Evolutionary conservation across 805 yeast species (phyloP).

Genomic region (Blastobotrys chiropterorum): DNA sequence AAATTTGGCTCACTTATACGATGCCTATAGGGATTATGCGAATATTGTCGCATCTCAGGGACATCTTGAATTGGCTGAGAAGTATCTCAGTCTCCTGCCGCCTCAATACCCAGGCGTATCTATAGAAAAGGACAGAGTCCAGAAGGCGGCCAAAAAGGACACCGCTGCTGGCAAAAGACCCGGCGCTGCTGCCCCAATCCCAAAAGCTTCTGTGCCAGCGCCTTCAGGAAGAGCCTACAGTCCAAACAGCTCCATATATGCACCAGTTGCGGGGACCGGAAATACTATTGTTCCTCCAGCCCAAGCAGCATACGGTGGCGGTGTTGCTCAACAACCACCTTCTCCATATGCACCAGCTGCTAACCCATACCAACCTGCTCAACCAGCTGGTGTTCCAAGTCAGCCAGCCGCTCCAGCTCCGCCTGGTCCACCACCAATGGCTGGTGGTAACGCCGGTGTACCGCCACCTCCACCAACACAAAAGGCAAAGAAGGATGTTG

Average conservation of each 20-base stretch:
- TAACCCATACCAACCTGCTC: conserved; percentile 13
- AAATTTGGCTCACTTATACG: conserved; percentile 45
- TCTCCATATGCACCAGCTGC: conserved; percentile 15
- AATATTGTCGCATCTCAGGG: conserved; percentile 76
- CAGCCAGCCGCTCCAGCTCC: conserved; percentile 12
- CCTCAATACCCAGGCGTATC: conserved; percentile 60
- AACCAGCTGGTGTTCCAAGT: conserved; percentile 12
- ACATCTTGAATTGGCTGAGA: conserved; percentile 71
- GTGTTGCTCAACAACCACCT: conserved; percentile 4
- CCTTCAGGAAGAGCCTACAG: conserved; percentile 3
- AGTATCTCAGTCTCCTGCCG: conserved; percentile 66
- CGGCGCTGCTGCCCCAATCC: conserved; percentile 4
- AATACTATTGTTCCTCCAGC: not conserved
- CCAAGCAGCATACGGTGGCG: not conserved
- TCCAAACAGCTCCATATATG: conserved; percentile 5
- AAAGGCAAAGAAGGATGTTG: conserved; percentile 18
- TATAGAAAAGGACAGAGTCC: conserved; percentile 72
- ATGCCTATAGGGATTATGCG: conserved; percentile 74
- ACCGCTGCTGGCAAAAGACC: conserved; percentile 7
- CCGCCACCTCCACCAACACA: conserved; percentile 22
- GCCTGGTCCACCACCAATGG: conserved; percentile 17
- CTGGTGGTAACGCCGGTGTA: conserved; percentile 20
- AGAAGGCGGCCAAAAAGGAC: conserved; percentile 50
- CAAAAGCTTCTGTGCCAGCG: conserved; percentile 7
- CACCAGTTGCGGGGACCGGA: not conserved